Conservation (phyloP, 495 filamentous ascomycete genomes). For the Xylaria venustula region DNA sequence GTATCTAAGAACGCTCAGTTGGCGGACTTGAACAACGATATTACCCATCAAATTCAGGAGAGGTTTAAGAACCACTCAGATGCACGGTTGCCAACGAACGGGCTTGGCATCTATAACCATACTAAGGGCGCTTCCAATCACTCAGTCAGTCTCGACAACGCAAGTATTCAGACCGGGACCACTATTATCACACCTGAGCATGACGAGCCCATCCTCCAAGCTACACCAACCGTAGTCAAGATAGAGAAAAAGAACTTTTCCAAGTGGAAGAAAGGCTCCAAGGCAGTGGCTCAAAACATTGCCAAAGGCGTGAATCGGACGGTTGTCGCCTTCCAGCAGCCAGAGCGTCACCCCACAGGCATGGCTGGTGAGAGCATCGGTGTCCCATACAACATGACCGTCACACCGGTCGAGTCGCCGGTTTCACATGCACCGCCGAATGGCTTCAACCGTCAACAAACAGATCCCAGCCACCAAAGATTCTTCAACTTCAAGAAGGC, state of each 20-base stretch:
- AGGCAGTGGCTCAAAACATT: conserved; percentile 89
- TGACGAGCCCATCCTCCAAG: conserved; percentile 65
- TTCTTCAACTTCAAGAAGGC: conserved; percentile 73
- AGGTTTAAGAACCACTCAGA: conserved; percentile 71
- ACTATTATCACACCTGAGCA: conserved; percentile 63
- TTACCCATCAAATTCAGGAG: conserved; percentile 91
- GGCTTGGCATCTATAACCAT: conserved; percentile 81
- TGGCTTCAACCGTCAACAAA: conserved; percentile 33
- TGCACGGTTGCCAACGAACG: conserved; percentile 59
- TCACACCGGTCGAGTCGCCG: conserved; percentile 47
- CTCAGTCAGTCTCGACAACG: conserved; percentile 58
- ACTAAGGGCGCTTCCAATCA: conserved; percentile 70
- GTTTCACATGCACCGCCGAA: conserved; percentile 25
- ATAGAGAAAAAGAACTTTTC: conserved; percentile 94
- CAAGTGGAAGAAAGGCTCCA: conserved; percentile 96
- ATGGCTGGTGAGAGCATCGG: conserved; percentile 56
- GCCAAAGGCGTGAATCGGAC: conserved; percentile 89
- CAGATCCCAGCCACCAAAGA: conserved; percentile 61
- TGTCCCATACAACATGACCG: conserved; percentile 61
- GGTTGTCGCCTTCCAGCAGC: conserved; percentile 55
- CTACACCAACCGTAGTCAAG: conserved; percentile 85
- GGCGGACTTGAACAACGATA: conserved; percentile 88
- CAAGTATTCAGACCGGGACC: conserved; percentile 50
- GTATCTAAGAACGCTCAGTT: conserved; percentile 92
- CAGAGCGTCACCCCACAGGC: conserved; percentile 51